Percentiles rank a stretch among this genome's conserved stretches.
These are phyloP conservation scores for Rubus parviflorus DNA, from an alignment of 306 rosid species.

Conservation along the genomic window DNA sequence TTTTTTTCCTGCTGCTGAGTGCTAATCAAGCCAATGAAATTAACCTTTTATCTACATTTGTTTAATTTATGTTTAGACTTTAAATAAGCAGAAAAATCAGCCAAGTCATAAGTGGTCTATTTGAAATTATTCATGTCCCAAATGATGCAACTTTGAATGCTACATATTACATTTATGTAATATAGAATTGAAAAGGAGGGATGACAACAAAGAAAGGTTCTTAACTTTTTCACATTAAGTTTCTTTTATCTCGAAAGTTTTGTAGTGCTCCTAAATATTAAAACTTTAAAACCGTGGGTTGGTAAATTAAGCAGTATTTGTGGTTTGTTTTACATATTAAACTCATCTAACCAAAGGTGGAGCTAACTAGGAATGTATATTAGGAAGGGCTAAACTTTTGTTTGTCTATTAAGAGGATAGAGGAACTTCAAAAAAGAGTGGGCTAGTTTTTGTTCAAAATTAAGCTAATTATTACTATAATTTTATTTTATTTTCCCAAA, in stretches of 20 bases:
- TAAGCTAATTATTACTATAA: no score
- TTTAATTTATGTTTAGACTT: not conserved
- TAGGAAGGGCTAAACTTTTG: no score
- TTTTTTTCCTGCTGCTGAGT: not conserved
- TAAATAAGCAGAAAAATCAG: not conserved
- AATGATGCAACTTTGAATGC: conserved; percentile 17
- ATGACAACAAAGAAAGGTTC: not conserved
- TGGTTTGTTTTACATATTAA: no score
- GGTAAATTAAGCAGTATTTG: no score
- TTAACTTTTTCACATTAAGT: not conserved
- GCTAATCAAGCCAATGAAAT: not conserved
- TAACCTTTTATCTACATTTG: not conserved
- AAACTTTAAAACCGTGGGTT: no score
- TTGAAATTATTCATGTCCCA: not conserved
- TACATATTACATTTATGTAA: not conserved
- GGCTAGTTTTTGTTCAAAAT: no score
- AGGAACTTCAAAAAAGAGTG: no score
- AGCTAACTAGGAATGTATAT: no score
- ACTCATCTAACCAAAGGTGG: no score
- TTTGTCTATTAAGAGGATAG: no score
- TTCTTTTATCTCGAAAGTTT: not conserved
- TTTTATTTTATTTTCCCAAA: no score
- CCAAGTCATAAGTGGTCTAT: not conserved
- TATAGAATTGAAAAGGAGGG: not conserved
- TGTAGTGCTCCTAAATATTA: no score